Base-by-base conservation (phyloP, 345 rosid species). In the Conringia planisiliqua region DNA sequence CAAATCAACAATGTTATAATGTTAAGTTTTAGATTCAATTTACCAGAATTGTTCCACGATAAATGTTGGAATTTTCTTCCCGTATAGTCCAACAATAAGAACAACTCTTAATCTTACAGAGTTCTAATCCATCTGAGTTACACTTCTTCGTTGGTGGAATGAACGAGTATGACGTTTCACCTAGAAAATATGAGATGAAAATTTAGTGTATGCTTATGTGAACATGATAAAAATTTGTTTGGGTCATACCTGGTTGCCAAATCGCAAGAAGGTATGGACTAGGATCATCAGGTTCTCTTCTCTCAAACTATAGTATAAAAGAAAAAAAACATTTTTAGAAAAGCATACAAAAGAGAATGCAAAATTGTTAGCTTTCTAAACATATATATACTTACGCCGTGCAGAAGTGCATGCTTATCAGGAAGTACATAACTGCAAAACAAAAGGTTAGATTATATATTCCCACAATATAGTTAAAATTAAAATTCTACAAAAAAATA, bases 11-110 rank as follows among this genome's bases (percentile, higher is more conserved):
- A 18, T 40, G 42, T 33, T 2, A 57, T 10, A 27, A 27, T 22
- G 43, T 9, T 14, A 3, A 10, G 20, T 27, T 7, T 14, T 63
- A 51, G 10, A 32, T 12, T 59, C 0, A 10, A 5, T 35, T 79
- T 68, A 89, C 93, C 91, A 92, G 18, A 67, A 92, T 70, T 43
- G 93, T 88, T 67, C 87, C 96, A 5, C 87, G 84, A 6, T 83
- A 80, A 0, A 66, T 73, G 6, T 72, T 56, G 3, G 72, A 62
- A 4, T 33, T 33, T 10, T 62, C 11, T 74, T 86, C 87, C 0
- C 73, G 32, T 39, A 55, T 48, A 16, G 14, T 57, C 68, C 76
- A 73, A 66, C 89, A 83, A 51, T 67, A 20, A 30, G 61, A 83
- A 61, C 90, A 84, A 62, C 76, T 87, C 13, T 70, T 33, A 0